Base-by-base conservation (phyloP, 2,329 filamentous ascomycete species). In the Scortechinia acanthostroma region DNA sequence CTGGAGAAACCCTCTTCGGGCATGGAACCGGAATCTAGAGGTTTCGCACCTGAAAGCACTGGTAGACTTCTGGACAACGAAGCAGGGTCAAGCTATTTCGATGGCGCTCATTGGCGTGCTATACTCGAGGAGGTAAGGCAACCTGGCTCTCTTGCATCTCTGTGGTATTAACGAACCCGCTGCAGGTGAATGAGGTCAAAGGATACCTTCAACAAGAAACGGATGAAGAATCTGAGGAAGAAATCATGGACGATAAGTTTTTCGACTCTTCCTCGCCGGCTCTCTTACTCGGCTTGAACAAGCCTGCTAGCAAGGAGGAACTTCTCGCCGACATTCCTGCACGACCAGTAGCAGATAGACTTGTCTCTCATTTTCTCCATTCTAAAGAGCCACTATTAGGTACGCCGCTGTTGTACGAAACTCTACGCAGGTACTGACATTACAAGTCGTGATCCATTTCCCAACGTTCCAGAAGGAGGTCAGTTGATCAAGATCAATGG, bases 41-140 rank as follows among this genome's bases (percentile, higher is more conserved):
- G n/a, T n/a, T n/a, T n/a, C n/a, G n/a, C n/a, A n/a, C n/a, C n/a
- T n/a, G n/a, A n/a, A 30, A n/a, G n/a, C 25, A 30, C 25, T 10
- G 15, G 60, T 3, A 62, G 53, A 33, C 42, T 63, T 21, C 42
- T 63, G 2, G 54, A 61, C 4, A 52, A 57, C 37, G 50, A 60
- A 16, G 49, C 54, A 14, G 58, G 55, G 3, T 61, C 56, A 4
- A 63, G 53, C 10, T 63, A 63, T 49, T 58, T 63, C 30, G 59
- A 63, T 44, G 53, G 57, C 28, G 55, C 57, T n/a, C 6, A 25
- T 3, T 21, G 23, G 15, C n/a, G 19, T 42, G 28, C 3, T 4
- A 17, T 23, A 5, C 42, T 22, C 4, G 25, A 30, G 25, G 25
- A 30, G 25, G 25, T 30, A 30, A 30, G n/a, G 25, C 25, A 30